Conservation (phyloP, 306 rosid genomes). For the Glycyrrhiza uralensis region DNA sequence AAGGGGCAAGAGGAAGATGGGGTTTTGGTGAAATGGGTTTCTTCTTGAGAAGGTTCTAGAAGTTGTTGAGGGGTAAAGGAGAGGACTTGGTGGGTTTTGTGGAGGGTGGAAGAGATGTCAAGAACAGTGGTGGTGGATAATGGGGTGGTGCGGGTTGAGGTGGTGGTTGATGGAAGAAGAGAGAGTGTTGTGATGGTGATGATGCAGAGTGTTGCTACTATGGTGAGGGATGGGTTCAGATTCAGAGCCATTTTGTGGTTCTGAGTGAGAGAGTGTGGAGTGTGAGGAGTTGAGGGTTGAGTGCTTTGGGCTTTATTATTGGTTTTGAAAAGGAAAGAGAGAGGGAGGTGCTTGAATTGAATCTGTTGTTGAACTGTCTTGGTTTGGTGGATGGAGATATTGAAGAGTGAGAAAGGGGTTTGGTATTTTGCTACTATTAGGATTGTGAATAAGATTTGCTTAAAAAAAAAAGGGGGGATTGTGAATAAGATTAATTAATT, state of each 20-base stretch:
- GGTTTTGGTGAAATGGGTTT: background rate
- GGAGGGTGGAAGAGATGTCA: slow-evolving; percentile 54
- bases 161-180: slow-evolving; percentile 8
- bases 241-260: slow-evolving; percentile 38
- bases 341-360: slow-evolving; percentile 18
- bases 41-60: slow-evolving; percentile 17
- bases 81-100: slow-evolving; percentile 53
- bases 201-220: slow-evolving; percentile 16
- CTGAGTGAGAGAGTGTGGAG: background rate
- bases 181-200: background rate
- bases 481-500: background rate
- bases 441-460: too few species aligned
- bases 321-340: background rate
- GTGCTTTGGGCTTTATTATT: slow-evolving; percentile 50
- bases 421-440: too few species aligned
- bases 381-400: slow-evolving; percentile 31
- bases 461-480: background rate
- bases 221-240: background rate
- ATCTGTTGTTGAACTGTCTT: too few species aligned
- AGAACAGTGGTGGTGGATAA: slow-evolving; percentile 33
- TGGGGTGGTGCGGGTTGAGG: slow-evolving; percentile 34
- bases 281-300: background rate
- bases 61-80: slow-evolving; percentile 32
- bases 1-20: slow-evolving; percentile 28
- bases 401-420: background rate